Percentiles rank a stretch among this genome's conserved stretches.
These are phyloP conservation scores for Termitomyces heimii DNA, from an alignment of 768 basidiomycete genomes.

Conservation along the genomic window DNA sequence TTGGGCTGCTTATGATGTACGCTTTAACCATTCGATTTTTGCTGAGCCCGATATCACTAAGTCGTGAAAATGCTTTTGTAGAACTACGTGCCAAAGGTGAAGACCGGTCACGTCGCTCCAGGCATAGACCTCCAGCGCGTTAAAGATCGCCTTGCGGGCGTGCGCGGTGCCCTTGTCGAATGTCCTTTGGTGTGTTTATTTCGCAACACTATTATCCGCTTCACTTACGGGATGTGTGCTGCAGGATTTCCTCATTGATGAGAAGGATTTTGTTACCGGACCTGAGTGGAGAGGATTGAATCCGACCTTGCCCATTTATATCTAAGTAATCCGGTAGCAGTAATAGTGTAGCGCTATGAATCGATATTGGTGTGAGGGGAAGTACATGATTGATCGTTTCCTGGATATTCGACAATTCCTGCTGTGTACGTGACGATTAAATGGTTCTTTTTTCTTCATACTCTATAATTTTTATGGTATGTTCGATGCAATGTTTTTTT, in stretches of 20 bases:
- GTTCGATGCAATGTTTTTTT: no score
- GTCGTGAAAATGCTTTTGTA: conserved; percentile 20
- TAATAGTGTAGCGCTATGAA: no score
- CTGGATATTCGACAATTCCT: no score
- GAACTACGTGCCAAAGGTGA: conserved; percentile 70
- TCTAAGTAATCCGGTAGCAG: conserved; percentile 26
- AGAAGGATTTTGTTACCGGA: conserved; percentile 64
- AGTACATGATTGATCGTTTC: no score
- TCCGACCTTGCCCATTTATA: conserved; percentile 76
- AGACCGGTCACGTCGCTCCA: conserved; percentile 77
- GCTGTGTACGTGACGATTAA: no score
- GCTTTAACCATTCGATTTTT: conserved; percentile 17
- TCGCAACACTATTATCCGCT: not conserved
- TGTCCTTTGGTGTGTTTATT: conserved; percentile 54
- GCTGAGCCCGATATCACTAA: not conserved
- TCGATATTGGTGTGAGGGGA: no score
- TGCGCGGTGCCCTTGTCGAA: conserved; percentile 71
- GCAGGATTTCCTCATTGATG: conserved; percentile 82
- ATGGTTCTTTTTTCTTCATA: no score
- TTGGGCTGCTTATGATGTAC: conserved; percentile 75
- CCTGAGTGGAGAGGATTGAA: conserved; percentile 71
- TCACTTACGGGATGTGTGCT: conserved; percentile 3
- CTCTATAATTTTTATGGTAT: no score
- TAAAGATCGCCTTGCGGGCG: conserved; percentile 67
- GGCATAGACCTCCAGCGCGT: conserved; percentile 61